Evolutionary conservation across 1,139 yeast species (phyloP).

Genomic region (Sugiyamaella castrensis): DNA sequence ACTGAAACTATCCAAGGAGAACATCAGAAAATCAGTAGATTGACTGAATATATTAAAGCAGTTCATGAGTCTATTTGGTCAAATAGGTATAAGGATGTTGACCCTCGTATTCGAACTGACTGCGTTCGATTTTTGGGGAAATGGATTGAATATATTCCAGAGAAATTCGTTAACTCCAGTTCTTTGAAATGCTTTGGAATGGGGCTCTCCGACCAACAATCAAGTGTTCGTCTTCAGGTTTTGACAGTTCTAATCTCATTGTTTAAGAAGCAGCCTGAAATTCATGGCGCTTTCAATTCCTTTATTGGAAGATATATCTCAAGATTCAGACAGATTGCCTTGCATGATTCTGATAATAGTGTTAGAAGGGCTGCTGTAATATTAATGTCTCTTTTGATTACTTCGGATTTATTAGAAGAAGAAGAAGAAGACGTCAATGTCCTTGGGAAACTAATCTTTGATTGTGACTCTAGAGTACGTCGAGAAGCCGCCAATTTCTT

Average conservation of each 20-base stretch:
- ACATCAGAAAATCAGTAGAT: slow-evolving; percentile 50
- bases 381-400: slow-evolving; percentile 55
- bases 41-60: slow-evolving; percentile 60
- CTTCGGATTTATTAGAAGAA: slow-evolving; percentile 61
- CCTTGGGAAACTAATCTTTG: slow-evolving; percentile 41
- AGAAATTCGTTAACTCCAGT: slow-evolving; percentile 62
- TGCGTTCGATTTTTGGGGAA: slow-evolving; percentile 59
- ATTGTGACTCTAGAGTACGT: slow-evolving; percentile 39
- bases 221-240: slow-evolving; percentile 63
- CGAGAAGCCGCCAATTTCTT: slow-evolving; percentile 29
- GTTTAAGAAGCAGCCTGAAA: slow-evolving; percentile 40
- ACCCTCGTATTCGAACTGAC: slow-evolving; percentile 64
- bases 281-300: slow-evolving; percentile 51
- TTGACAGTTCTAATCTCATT: slow-evolving; percentile 50
- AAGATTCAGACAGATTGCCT: slow-evolving; percentile 62
- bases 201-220: slow-evolving; percentile 69
- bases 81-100: slow-evolving; percentile 79
- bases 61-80: slow-evolving; percentile 65
- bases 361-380: slow-evolving; percentile 54
- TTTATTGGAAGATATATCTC: slow-evolving; percentile 68
- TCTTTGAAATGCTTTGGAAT: slow-evolving; percentile 79
- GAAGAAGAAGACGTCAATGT: slow-evolving; percentile 49
- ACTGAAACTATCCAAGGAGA: slow-evolving; percentile 25
- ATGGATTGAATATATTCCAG: slow-evolving; percentile 73
- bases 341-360: slow-evolving; percentile 49